Evolutionary conservation across 345 rosid genomes (phyloP).

Genomic region (Mangifera indica): DNA sequence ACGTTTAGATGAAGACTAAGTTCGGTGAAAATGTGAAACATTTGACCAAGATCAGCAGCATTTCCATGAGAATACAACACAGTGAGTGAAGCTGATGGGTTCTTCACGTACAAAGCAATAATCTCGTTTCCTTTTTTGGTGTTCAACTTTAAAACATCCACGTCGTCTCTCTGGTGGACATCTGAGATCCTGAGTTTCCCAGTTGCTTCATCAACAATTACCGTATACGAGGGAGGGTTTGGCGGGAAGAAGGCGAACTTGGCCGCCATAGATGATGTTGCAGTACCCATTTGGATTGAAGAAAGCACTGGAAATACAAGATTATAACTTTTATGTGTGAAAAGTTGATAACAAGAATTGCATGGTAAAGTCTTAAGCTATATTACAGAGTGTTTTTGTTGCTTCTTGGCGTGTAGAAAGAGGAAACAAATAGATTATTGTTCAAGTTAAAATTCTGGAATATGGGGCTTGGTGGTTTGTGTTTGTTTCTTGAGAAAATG

Average conservation of each 20-base stretch:
- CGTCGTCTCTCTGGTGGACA: slow-evolving; percentile 49
- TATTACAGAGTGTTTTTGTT: neutral
- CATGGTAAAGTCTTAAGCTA: slow-evolving; percentile 17
- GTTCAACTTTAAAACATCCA: slow-evolving; percentile 57
- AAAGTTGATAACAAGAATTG: slow-evolving; percentile 10
- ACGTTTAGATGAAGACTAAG: slow-evolving; percentile 73
- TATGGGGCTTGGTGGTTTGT: slow-evolving; percentile 19
- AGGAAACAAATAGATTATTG: slow-evolving; percentile 3
- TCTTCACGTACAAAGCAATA: slow-evolving; percentile 59
- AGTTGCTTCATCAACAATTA: slow-evolving; percentile 49
- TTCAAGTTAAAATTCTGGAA: slow-evolving; percentile 9
- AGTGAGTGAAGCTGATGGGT: slow-evolving; percentile 70
- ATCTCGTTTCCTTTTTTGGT: slow-evolving; percentile 79
- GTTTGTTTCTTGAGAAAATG: slow-evolving; percentile 36
- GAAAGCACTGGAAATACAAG: neutral
- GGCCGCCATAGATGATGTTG: slow-evolving; percentile 90
- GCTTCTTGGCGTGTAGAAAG: neutral
- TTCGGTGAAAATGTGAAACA: slow-evolving; percentile 62
- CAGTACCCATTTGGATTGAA: slow-evolving; percentile 56
- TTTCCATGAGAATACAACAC: slow-evolving; percentile 90
- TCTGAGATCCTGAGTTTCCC: slow-evolving; percentile 58
- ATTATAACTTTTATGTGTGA: neutral
- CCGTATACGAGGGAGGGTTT: slow-evolving; percentile 70
- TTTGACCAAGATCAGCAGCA: slow-evolving; percentile 88
- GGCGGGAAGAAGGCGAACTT: slow-evolving; percentile 95